Conservation (phyloP, 225 moss, liverwort and hornwort genomes). For the Pseudisothecium myosuroides region DNA sequence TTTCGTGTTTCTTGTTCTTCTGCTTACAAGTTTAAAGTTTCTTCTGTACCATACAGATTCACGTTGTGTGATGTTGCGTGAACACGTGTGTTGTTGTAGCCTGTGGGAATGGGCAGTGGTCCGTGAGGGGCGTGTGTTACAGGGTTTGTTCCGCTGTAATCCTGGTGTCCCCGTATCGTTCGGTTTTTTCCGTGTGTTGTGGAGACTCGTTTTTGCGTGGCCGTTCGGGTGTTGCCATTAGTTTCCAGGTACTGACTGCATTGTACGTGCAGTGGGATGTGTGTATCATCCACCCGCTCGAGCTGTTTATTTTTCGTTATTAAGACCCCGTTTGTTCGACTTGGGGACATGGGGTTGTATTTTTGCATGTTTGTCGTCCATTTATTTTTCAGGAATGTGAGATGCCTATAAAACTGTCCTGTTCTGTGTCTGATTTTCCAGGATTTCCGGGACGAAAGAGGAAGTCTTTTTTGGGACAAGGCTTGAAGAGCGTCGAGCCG, state of each 20-base stretch:
- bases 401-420: background rate
- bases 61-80: background rate
- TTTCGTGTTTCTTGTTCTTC: background rate
- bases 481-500: background rate
- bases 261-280: slow-evolving; percentile 42
- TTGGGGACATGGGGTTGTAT: background rate
- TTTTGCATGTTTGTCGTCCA: background rate
- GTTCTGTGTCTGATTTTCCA: background rate
- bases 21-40: background rate
- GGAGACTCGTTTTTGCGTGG: slow-evolving; percentile 56
- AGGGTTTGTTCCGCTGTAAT: slow-evolving; percentile 57
- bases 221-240: slow-evolving; percentile 50
- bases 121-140: slow-evolving; percentile 27
- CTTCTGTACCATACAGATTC: slow-evolving; percentile 1
- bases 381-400: background rate
- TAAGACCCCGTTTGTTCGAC: background rate
- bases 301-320: background rate
- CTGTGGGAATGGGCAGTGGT: slow-evolving; percentile 40
- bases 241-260: slow-evolving; percentile 53
- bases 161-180: slow-evolving; percentile 53
- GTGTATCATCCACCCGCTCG: slow-evolving; percentile 12
- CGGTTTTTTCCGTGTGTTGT: slow-evolving; percentile 55
- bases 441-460: background rate
- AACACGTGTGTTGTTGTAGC: slow-evolving; percentile 2
- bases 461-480: background rate